phyloP scores from a whole-genome alignment of 2,329 filamentous ascomycete species.

The Epichloe glyceriae region DNA sequence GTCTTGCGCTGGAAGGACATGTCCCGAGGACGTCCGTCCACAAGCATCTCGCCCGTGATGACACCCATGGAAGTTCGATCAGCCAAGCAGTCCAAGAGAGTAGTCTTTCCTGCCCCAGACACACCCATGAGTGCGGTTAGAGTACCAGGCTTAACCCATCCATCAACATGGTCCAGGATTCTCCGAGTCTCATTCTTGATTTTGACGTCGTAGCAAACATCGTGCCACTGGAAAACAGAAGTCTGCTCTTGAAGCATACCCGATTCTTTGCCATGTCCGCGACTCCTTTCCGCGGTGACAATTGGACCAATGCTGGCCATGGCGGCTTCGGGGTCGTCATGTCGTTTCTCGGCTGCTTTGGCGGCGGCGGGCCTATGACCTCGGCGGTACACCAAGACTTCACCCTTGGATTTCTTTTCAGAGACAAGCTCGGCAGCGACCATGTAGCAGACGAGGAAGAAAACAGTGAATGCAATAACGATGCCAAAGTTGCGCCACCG shows the following conservation, averaged over 20 bases:
- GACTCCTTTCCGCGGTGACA: slow-evolving; percentile 30
- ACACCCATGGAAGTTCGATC: slow-evolving; percentile 82
- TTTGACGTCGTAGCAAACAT: slow-evolving; percentile 65
- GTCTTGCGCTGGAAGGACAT: slow-evolving; percentile 83
- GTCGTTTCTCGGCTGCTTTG: slow-evolving; percentile 46
- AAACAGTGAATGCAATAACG: slow-evolving; percentile 49
- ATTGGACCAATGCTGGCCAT: slow-evolving; percentile 35
- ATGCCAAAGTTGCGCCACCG: slow-evolving; percentile 64
- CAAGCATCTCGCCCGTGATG: slow-evolving; percentile 69
- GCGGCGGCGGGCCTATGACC: slow-evolving; percentile 48
- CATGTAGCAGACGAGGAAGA: slow-evolving; percentile 50
- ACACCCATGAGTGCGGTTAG: slow-evolving; percentile 85
- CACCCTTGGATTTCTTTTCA: slow-evolving; percentile 59
- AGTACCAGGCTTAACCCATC: slow-evolving; percentile 88
- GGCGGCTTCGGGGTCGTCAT: slow-evolving; percentile 45
- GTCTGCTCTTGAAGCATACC: slow-evolving; percentile 43
- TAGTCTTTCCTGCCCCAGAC: slow-evolving; percentile 88
- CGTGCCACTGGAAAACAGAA: slow-evolving; percentile 74
- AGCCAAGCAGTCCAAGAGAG: slow-evolving; percentile 73
- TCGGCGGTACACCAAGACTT: slow-evolving; percentile 61
- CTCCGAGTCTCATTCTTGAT: slow-evolving; percentile 66
- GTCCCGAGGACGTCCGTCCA: slow-evolving; percentile 54
- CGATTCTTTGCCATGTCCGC: slow-evolving; percentile 23
- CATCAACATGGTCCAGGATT: slow-evolving; percentile 75
- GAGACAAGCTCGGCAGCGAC: slow-evolving; percentile 52